Evolutionary conservation across 2,329 filamentous ascomycete genomes (phyloP), one percentile per base, ranked within the genome.

Genomic region (Chaetothyriales sp.): DNA sequence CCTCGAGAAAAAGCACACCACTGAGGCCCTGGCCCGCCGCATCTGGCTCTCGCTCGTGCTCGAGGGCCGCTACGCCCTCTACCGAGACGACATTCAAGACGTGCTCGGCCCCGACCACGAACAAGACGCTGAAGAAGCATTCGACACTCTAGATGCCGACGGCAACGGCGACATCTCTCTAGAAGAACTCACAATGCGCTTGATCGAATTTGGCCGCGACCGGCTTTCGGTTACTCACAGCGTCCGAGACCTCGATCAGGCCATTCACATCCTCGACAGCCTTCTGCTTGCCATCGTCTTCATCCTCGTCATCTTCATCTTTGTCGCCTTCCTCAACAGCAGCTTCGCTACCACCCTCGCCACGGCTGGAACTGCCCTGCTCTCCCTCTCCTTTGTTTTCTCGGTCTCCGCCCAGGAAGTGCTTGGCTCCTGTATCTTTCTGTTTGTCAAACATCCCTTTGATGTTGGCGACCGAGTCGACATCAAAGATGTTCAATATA

Each of bases 1-100:
- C 7, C 74, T 96, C 28, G 89, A 95, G 67, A 90, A 87, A 69
- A 80, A 78, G 44, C 75, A 77, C 53, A 85, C 87, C 5, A 86
- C 88, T 0, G 89, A 96, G 65, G 92, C 92, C n/a, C 72, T 96
- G 52, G 89, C 86, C n/a, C 83, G 80, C 59, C 84, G 92, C 62
- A 83, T 96, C 55, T 96, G 92, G 92, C 94, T 95, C 86, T 95
- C 89, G 0, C 94, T 95, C 64, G 92, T 95, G 1, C 80, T 92
- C 3, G 90, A 96, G 67, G 88, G 87, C 60, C 81, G 81, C 52
- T 86, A 95, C 43, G 73, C 82, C 0, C 73, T 98, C 7, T 86
- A 78, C 58, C 68, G 77, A 7, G 87, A 95, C 3, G 92, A 98
- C 63, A 76, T 98, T 39, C 65, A 81, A 26, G 90, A 96, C 64